phyloP scores from a whole-genome alignment of 1,284 basidiomycete genomes.

The Fomitopsis schrenkii region DNA sequence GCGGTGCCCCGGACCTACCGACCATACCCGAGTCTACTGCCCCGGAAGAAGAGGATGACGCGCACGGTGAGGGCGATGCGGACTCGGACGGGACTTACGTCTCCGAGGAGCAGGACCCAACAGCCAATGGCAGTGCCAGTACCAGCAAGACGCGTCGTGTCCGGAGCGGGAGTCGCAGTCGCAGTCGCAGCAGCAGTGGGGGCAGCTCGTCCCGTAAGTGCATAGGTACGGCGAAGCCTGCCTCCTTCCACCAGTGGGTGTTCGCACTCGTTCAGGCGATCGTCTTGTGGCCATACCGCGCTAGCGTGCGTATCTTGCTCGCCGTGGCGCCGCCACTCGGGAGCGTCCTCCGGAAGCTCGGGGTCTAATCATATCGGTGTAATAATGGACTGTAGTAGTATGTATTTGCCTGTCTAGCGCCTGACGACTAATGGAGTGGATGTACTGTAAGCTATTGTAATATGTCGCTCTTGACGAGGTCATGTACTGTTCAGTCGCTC shows the following conservation, averaged over 20 bases:
- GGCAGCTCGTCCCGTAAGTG: slow-evolving; percentile 3
- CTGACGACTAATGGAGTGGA: not conserved
- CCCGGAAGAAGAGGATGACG: slow-evolving; percentile 14
- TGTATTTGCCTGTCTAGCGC: not conserved
- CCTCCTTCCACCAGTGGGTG: slow-evolving; percentile 7
- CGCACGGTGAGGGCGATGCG: slow-evolving; percentile 9
- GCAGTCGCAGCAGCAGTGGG: not conserved
- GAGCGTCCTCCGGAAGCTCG: slow-evolving; percentile 9
- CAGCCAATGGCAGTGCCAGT: not conserved
- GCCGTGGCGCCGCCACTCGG: slow-evolving; percentile 15
- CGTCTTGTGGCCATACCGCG: slow-evolving; percentile 21
- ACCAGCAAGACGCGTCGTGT: not conserved
- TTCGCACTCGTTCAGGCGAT: slow-evolving; percentile 15
- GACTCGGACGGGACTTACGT: slow-evolving; percentile 30
- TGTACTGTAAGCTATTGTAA: not conserved
- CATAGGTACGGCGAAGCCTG: not conserved
- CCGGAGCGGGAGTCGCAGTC: slow-evolving; percentile 10
- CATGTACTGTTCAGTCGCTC: not conserved
- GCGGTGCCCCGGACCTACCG: slow-evolving; percentile 20
- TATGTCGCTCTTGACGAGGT: not conserved
- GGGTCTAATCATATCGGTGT: not conserved
- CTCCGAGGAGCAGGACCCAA: slow-evolving; percentile 17
- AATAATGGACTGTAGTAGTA: not conserved
- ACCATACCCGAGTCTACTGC: slow-evolving; percentile 30
- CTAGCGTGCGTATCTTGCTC: slow-evolving; percentile 16